These are phyloP conservation scores for Bipolaris cookei DNA, from an alignment of 2,329 filamentous ascomycete genomes.

Conservation along the genomic window DNA sequence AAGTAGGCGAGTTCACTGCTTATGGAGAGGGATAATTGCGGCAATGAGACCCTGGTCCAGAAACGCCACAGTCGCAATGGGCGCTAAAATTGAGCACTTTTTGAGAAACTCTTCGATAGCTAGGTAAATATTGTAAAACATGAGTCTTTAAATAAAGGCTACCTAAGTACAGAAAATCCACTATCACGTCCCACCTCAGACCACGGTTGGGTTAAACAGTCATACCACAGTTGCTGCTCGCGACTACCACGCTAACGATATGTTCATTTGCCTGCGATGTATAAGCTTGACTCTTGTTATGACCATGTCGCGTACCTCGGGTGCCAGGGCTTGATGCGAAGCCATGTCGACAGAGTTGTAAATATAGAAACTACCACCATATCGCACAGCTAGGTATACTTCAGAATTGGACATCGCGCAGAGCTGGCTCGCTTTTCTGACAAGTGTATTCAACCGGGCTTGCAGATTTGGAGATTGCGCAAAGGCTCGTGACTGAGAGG, in stretches of 20 bases:
- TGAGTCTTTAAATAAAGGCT: neutral
- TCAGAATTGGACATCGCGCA: no score
- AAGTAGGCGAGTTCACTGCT: no score
- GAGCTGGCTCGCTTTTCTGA: no score
- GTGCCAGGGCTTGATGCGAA: neutral
- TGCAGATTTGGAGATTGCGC: no score
- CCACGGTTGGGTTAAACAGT: neutral
- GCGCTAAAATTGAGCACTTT: neutral
- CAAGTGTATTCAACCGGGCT: no score
- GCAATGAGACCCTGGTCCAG: neutral
- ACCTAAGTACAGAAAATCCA: neutral
- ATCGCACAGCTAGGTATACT: neutral
- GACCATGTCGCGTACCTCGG: neutral
- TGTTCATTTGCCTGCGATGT: neutral
- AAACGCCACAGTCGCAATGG: neutral
- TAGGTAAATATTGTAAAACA: neutral
- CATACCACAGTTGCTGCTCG: neutral
- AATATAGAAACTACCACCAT: neutral
- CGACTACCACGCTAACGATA: neutral
- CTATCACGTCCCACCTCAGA: neutral
- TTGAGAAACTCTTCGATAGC: neutral
- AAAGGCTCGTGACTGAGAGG: no score
- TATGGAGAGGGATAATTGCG: neutral
- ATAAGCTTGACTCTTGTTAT: neutral
- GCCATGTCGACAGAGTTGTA: neutral